Base-by-base conservation (phyloP, 2,329 filamentous ascomycete species). In the Parafenestella ontariensis region DNA sequence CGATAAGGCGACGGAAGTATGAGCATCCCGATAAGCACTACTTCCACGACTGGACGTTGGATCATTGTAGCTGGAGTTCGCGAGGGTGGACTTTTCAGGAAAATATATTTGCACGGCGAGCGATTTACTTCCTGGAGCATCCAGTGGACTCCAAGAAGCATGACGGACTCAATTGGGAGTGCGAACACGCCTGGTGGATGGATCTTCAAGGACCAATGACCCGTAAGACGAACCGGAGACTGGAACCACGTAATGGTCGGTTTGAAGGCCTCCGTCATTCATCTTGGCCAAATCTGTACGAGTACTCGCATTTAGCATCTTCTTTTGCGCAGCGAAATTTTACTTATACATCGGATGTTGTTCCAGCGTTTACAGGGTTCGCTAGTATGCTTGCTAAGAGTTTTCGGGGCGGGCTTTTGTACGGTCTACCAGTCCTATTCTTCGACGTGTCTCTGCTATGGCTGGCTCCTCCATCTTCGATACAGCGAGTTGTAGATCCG, bases 71-170 rank as follows among this genome's bases (percentile, higher is more conserved):
- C 11, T 63, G 60, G 58, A 54, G 52, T 28, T 59, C 58, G 18
- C 40, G 64, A 31, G 58, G 55, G 6, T 62, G 58, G 64, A 62
- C 62, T 10, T 57, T 61, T 21, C 62, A 65, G 50, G 62, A 62
- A 48, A 45, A 56, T 20, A n/a, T 57, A 3, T 54, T 65, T 15
- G 53, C 60, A 6, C 52, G 34, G 13, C 51, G 62, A 10, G 33
- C 33, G 40, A 43, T 65, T n/a, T 36, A 53, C 10, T 58, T 67
- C 28, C 59, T 62, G 5, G 45, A 52, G 31, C 20, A 58, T 11
- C 59, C 52, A 11, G 51, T 64, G 4, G 55, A 57, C 24, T 66
- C 9, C 9, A 26, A 10, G 28, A 13, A 13, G 28, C 3, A 3
- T 10, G 28, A 5, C 7, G 11, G 28, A 13, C 13, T 34, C 15